Percentiles rank a stretch among this genome's conserved stretches.
Evolutionary conservation across 2,329 filamentous ascomycete species (phyloP).

Genomic region (Colletotrichum echinochloae): DNA sequence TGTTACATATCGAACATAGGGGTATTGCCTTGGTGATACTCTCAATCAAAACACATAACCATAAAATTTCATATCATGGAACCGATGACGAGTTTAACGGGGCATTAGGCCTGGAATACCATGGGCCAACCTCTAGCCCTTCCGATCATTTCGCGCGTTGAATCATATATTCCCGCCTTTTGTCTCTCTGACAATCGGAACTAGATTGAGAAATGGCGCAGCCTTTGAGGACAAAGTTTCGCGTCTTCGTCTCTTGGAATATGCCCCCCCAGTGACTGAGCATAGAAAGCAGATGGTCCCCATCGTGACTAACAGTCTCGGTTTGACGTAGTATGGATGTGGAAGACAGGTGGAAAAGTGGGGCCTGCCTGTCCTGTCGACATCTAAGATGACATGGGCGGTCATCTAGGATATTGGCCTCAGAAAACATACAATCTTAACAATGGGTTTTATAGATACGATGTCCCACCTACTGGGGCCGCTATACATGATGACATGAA

Average conservation of each 20-base stretch:
- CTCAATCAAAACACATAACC: too few relatives aligned
- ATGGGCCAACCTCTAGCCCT: slow-evolving; percentile 24
- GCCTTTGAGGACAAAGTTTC: slow-evolving; percentile 61
- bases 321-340: slow-evolving; percentile 66
- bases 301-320: slow-evolving; percentile 61
- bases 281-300: slow-evolving; percentile 59
- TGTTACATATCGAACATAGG: too few relatives aligned
- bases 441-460: too few relatives aligned
- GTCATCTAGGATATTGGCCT: slow-evolving; percentile 50
- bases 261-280: slow-evolving; percentile 57
- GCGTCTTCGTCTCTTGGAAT: slow-evolving; percentile 60
- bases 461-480: too few relatives aligned
- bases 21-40: too few relatives aligned
- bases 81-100: too few relatives aligned
- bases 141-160: not conserved
- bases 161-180: slow-evolving; percentile 42
- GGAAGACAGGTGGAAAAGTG: slow-evolving; percentile 56
- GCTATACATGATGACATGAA: not conserved
- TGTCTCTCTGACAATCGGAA: slow-evolving; percentile 41
- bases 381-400: slow-evolving; percentile 47
- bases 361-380: slow-evolving; percentile 55
- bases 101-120: not conserved
- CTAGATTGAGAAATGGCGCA: slow-evolving; percentile 51
- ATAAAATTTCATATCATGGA: too few relatives aligned
- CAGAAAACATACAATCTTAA: slow-evolving; percentile 63